These are phyloP conservation scores for Paramicrosporidium saccamoebae DNA, from an alignment of 371 early-diverging fungal genomes.

Conservation along the genomic window DNA sequence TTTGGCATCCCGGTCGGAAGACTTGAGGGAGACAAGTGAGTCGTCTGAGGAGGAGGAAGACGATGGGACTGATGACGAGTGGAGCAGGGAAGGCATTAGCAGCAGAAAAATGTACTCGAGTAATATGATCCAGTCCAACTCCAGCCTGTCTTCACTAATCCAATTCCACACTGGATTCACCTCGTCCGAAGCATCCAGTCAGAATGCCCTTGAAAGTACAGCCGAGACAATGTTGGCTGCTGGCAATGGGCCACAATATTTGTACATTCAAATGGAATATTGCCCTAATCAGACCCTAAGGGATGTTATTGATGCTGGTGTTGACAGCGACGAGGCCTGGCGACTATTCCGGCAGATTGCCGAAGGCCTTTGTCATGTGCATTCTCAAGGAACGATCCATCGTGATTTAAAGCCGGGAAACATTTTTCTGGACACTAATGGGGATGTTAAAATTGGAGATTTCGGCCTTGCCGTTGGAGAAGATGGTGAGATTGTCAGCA, in stretches of 20 bases:
- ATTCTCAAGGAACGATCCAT: constrained; percentile 67
- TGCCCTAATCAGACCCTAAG: constrained; percentile 69
- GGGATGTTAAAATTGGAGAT: constrained; percentile 79
- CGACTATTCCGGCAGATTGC: constrained; percentile 40
- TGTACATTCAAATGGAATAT: constrained; percentile 93
- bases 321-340: constrained; percentile 19
- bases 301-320: constrained; percentile 44
- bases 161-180: too few species aligned
- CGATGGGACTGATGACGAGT: constrained; percentile 7
- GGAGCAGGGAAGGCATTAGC: too few species aligned
- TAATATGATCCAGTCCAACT: too few species aligned
- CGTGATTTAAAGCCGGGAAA: constrained; percentile 91
- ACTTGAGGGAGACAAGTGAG: constrained; percentile 1
- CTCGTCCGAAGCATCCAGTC: too few species aligned
- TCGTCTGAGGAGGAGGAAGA: constrained; percentile 3
- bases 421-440: constrained; percentile 57
- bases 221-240: neutral
- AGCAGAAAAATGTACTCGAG: too few species aligned
- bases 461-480: constrained; percentile 78
- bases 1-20: constrained; percentile 1
- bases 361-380: constrained; percentile 52
- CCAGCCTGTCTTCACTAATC: too few species aligned
- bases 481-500: constrained; percentile 4
- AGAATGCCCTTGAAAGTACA: too few species aligned
- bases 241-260: constrained; percentile 11